phyloP scores from a whole-genome alignment of 257 asterid genomes.

The Henckelia pumila region DNA sequence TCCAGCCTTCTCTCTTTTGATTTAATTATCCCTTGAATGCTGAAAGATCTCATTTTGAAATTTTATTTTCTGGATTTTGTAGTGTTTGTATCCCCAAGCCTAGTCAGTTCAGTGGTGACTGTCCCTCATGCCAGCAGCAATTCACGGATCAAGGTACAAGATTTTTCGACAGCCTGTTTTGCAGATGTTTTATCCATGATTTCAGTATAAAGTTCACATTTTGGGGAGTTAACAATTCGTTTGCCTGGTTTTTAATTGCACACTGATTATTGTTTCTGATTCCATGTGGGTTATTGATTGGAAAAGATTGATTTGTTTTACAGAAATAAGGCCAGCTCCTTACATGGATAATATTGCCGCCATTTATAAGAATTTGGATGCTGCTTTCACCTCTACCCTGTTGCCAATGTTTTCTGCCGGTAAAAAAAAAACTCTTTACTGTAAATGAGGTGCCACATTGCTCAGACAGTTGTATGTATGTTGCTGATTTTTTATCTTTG shows the following conservation, averaged over 20 bases:
- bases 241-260: too few species aligned
- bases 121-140: conserved; percentile 63
- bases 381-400: conserved; percentile 46
- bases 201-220: too few species aligned
- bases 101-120: conserved; percentile 38
- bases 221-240: too few species aligned
- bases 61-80: too few species aligned
- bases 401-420: conserved; percentile 53
- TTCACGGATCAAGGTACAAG: conserved; percentile 48
- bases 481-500: conserved; percentile 1
- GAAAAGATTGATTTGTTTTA: conserved; percentile 2
- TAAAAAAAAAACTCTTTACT: conserved; percentile 17
- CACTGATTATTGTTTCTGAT: too few species aligned
- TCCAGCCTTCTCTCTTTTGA: neutral
- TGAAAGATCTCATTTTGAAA: neutral
- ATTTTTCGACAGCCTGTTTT: neutral
- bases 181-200: too few species aligned
- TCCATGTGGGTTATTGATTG: neutral
- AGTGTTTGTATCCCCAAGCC: conserved; percentile 52
- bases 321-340: conserved; percentile 73
- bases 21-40: too few species aligned
- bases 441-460: neutral
- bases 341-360: conserved; percentile 57
- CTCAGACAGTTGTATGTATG: neutral
- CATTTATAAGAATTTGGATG: conserved; percentile 56